phyloP scores from a whole-genome alignment of 495 filamentous ascomycete species.

The Trichoderma gamsii region DNA sequence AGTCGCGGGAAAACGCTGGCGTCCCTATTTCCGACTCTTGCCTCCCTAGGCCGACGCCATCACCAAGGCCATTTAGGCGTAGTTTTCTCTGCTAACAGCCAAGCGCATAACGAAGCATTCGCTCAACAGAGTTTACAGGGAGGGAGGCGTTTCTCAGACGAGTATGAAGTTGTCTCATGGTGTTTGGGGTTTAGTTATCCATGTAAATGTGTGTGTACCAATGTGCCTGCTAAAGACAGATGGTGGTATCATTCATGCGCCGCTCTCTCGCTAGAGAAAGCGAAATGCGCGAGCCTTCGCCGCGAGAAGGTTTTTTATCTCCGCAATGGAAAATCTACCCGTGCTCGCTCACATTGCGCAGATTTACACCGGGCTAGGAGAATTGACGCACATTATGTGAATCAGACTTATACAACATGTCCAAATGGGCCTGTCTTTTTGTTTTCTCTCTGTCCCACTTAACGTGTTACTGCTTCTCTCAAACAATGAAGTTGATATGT shows the following conservation, averaged over 20 bases:
- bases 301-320: no score
- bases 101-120: background rate
- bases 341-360: no score
- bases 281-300: background rate
- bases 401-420: no score
- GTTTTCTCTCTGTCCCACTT: background rate
- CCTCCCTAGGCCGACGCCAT: background rate
- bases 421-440: no score
- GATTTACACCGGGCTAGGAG: no score
- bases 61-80: background rate
- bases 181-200: background rate
- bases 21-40: background rate
- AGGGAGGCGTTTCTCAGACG: background rate
- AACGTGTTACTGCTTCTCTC: background rate
- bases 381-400: no score
- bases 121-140: background rate
- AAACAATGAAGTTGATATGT: background rate
- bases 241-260: constrained; percentile 2
- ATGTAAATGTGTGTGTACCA: background rate
- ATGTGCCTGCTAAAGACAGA: background rate
- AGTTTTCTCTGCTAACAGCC: background rate
- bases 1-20: background rate
- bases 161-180: background rate
- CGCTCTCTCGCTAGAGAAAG: background rate
- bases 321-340: background rate